phyloP scores from a whole-genome alignment of 2,329 filamentous ascomycete species.

The Colletotrichum aenigma region DNA sequence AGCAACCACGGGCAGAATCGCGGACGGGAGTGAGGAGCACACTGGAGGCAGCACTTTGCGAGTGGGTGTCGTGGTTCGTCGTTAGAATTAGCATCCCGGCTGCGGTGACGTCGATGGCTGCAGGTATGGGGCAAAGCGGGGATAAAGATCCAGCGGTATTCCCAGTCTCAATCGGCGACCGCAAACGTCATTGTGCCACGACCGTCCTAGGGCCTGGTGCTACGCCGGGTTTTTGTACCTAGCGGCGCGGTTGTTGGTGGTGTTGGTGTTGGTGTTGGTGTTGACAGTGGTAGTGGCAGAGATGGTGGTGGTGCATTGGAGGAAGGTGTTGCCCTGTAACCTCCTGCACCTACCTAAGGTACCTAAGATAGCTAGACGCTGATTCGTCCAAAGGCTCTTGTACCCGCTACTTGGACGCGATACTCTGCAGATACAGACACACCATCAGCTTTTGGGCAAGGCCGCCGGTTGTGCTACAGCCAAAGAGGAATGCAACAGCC shows the following conservation, averaged over 20 bases:
- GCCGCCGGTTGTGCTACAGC: background rate
- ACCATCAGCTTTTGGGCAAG: background rate
- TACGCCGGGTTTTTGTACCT: background rate
- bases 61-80: conserved; percentile 12
- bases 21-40: background rate
- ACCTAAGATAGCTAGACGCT: background rate
- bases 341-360: background rate
- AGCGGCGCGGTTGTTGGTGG: background rate
- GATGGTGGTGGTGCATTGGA: background rate
- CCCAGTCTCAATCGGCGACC: conserved; percentile 1
- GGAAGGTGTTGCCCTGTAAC: background rate
- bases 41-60: background rate
- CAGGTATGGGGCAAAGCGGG: background rate
- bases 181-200: conserved; percentile 15
- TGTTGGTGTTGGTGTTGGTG: background rate
- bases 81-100: conserved; percentile 13
- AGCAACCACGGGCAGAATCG: background rate
- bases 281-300: background rate
- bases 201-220: background rate
- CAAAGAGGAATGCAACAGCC: background rate
- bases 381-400: background rate
- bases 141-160: conserved; percentile 4
- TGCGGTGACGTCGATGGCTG: conserved; percentile 14
- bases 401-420: background rate
- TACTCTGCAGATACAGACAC: background rate